Evolutionary conservation across 2,329 filamentous ascomycete species (phyloP).

Genomic region (Trichophyton benhamiae): DNA sequence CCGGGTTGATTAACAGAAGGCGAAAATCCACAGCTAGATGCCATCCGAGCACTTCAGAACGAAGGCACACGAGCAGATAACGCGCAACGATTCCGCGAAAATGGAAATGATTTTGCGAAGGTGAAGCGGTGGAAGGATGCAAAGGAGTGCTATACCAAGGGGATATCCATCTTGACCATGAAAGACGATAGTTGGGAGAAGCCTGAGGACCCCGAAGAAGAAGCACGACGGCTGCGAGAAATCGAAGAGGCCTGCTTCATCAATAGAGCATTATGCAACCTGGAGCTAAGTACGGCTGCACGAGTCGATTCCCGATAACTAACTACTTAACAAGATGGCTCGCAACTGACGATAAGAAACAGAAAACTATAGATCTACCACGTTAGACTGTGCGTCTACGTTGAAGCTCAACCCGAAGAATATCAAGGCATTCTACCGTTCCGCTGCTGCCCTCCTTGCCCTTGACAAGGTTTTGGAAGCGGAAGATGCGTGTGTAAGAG

Average conservation of each 20-base stretch:
- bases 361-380: conserved; percentile 80
- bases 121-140: conserved; percentile 66
- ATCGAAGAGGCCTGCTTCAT: conserved; percentile 66
- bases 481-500: conserved; percentile 61
- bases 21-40: conserved; percentile 74
- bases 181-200: conserved; percentile 42
- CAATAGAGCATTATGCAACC: conserved; percentile 81
- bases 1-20: conserved; percentile 32
- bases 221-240: conserved; percentile 49
- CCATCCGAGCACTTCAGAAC: conserved; percentile 78
- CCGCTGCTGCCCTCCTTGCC: conserved; percentile 61
- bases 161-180: conserved; percentile 56
- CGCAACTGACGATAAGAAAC: not conserved
- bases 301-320: not conserved
- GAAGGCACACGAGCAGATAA: conserved; percentile 83
- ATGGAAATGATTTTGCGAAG: conserved; percentile 79
- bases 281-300: conserved; percentile 56
- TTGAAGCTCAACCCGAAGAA: conserved; percentile 68
- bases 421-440: conserved; percentile 84
- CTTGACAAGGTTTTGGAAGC: conserved; percentile 71
- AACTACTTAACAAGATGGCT: no score
- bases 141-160: conserved; percentile 83
- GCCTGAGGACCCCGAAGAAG: conserved; percentile 43
- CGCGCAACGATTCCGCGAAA: conserved; percentile 71
- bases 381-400: conserved; percentile 67